Conservation (phyloP, 1,284 basidiomycete species). For the Agroathelia rolfsii region DNA sequence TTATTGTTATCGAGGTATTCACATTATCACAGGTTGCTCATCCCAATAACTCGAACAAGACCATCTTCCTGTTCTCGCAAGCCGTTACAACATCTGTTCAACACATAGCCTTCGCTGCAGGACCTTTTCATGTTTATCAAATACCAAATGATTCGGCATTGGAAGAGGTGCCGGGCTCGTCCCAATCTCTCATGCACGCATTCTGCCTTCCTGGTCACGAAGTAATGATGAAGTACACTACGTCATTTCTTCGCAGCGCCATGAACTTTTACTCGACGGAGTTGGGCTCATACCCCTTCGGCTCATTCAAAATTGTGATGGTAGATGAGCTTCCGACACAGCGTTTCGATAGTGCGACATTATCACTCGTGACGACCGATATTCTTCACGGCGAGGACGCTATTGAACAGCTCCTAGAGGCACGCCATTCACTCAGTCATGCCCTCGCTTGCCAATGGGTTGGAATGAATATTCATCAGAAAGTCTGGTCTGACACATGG, state of each 20-base stretch:
- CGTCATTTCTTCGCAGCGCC: constrained; percentile 74
- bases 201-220: constrained; percentile 84
- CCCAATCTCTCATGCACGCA: constrained; percentile 82
- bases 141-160: constrained; percentile 54
- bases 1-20: constrained; percentile 12
- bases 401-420: constrained; percentile 91
- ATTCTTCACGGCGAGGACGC: constrained; percentile 82
- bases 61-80: constrained; percentile 91
- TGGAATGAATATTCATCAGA: constrained; percentile 93
- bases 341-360: constrained; percentile 77
- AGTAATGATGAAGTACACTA: constrained; percentile 56
- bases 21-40: constrained; percentile 64
- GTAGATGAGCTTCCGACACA: constrained; percentile 80
- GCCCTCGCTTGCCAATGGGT: constrained; percentile 94
- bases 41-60: constrained; percentile 89
- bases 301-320: constrained; percentile 93
- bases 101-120: constrained; percentile 92
- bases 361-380: constrained; percentile 77
- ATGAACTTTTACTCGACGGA: constrained; percentile 91
- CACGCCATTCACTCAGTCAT: constrained; percentile 79
- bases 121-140: constrained; percentile 80
- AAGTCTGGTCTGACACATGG: constrained; percentile 94
- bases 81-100: constrained; percentile 85
- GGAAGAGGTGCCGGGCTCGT: constrained; percentile 52
- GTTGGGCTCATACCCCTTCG: constrained; percentile 94